Conservation (phyloP, 371 early-diverging fungal species). For the Rhizopus sp. region DNA sequence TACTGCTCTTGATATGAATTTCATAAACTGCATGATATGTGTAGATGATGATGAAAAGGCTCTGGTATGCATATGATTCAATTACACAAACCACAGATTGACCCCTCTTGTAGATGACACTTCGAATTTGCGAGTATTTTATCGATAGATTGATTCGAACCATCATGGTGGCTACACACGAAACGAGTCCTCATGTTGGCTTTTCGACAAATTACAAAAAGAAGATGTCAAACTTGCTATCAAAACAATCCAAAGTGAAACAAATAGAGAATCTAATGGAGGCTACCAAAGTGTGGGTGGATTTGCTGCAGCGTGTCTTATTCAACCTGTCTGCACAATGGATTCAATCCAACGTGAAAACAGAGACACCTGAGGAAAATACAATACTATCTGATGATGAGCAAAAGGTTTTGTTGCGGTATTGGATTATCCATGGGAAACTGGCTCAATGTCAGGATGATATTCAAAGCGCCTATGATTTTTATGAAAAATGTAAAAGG, state of each 20-base stretch:
- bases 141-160: conserved; percentile 28
- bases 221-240: conserved; percentile 3
- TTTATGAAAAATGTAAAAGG: conserved; percentile 39
- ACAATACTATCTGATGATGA: neutral
- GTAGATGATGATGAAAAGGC: neutral
- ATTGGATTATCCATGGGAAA: conserved; percentile 45
- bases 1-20: conserved; percentile 3
- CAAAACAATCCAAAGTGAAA: conserved; percentile 18
- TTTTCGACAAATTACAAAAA: neutral
- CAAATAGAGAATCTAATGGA: conserved; percentile 10
- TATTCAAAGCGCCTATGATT: conserved; percentile 43
- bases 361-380: neutral
- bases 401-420: conserved; percentile 23
- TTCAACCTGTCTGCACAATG: neutral
- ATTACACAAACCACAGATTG: neutral
- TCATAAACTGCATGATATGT: neutral
- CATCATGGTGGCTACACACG: conserved; percentile 11
- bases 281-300: conserved; percentile 8
- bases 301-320: conserved; percentile 5
- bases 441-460: conserved; percentile 51
- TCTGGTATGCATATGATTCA: neutral
- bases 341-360: neutral
- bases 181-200: neutral
- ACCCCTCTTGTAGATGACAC: conserved; percentile 4
- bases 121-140: conserved; percentile 35